Evolutionary conservation across 305 asterid genomes (phyloP).

Genomic region (Fraxinus platypoda): DNA sequence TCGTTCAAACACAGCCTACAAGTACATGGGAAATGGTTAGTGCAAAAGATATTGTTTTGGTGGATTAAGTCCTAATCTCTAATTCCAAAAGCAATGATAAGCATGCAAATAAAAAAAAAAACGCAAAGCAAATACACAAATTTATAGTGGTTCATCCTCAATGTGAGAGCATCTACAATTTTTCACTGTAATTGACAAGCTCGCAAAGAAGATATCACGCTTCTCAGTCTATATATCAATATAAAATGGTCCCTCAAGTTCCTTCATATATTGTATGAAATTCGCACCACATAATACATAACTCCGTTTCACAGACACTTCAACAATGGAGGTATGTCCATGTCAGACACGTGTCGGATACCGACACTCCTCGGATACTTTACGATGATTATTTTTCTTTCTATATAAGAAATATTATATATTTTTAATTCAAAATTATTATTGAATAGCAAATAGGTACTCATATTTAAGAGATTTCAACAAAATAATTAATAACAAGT

Average conservation of each 20-base stretch:
- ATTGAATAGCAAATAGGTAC: too few species aligned
- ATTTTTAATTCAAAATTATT: too few species aligned
- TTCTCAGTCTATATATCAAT: background rate
- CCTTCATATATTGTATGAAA: background rate
- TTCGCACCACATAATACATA: too few species aligned
- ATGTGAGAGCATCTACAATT: background rate
- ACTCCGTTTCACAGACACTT: too few species aligned
- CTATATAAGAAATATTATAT: too few species aligned
- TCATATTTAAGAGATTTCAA: too few species aligned
- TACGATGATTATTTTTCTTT: too few species aligned
- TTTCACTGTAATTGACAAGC: background rate
- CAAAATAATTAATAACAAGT: too few species aligned
- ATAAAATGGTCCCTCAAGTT: background rate
- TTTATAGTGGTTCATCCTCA: background rate
- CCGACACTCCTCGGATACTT: too few species aligned
- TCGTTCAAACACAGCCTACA: conserved; percentile 67
- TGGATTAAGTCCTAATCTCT: background rate
- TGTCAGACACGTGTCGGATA: too few species aligned
- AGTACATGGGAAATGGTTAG: background rate
- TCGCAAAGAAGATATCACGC: background rate
- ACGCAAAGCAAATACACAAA: background rate
- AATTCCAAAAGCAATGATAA: background rate
- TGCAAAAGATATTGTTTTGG: background rate
- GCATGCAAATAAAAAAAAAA: background rate
- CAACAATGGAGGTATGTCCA: too few species aligned